These are phyloP conservation scores for Cercospora sp. DNA, from an alignment of 2,329 filamentous ascomycete genomes.

Conservation along the genomic window DNA sequence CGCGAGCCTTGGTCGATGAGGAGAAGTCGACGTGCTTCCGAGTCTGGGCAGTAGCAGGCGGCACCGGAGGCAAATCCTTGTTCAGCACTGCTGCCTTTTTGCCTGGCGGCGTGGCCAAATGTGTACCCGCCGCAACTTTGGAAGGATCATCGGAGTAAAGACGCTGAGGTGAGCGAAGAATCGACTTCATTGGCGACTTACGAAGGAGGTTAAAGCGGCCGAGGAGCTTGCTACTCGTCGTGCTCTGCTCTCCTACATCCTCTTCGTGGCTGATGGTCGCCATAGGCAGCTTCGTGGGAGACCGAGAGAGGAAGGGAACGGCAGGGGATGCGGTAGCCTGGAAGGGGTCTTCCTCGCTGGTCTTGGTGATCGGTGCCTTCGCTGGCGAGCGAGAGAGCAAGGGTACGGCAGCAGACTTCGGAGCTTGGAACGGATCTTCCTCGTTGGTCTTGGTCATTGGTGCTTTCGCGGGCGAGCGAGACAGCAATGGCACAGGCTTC, in stretches of 20 bases:
- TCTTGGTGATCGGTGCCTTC: constrained; percentile 31
- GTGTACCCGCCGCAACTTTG: constrained; percentile 62
- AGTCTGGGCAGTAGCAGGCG: constrained; percentile 49
- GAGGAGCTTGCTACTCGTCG: constrained; percentile 40
- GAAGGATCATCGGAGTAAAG: constrained; percentile 60
- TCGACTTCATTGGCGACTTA: constrained; percentile 59
- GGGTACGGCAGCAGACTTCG: constrained; percentile 18
- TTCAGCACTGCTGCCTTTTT: constrained; percentile 26
- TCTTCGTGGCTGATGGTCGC: constrained; percentile 5
- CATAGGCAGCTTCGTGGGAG: constrained; percentile 35
- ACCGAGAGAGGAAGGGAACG: constrained; percentile 37
- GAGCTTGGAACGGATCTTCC: constrained; percentile 17
- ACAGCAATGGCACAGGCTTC: constrained; percentile 31
- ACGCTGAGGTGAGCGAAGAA: constrained; percentile 60
- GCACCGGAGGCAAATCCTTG: constrained; percentile 35
- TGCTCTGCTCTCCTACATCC: constrained; percentile 35
- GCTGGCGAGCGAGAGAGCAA: constrained; percentile 34
- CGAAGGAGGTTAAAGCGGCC: constrained; percentile 52
- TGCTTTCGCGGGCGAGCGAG: constrained; percentile 34
- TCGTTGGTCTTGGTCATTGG: constrained; percentile 25
- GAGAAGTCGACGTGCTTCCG: constrained; percentile 83
- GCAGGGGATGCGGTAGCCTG: constrained; percentile 13
- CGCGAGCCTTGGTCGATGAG: constrained; percentile 52
- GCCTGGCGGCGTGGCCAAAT: constrained; percentile 48
- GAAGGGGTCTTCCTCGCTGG: constrained; percentile 19